Percentiles rank a stretch among this genome's conserved stretches.
These are phyloP conservation scores for Ophiostoma quercus DNA, from an alignment of 2,329 filamentous ascomycete genomes.

Conservation along the genomic window DNA sequence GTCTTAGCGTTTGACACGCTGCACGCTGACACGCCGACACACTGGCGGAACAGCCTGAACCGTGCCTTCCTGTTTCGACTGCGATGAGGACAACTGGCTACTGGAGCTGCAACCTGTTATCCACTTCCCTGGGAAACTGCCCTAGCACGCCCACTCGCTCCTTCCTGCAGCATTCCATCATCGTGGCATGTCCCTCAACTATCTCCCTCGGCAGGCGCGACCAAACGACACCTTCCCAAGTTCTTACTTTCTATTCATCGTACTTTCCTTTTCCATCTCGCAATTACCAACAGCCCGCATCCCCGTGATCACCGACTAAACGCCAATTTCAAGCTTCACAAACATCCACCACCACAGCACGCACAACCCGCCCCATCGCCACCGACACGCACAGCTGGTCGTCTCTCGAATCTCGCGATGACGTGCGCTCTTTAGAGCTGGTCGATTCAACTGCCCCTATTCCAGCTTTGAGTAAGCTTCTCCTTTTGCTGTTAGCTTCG, in stretches of 20 bases:
- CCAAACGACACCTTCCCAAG: constrained; percentile 5
- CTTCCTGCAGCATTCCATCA: constrained; percentile 19
- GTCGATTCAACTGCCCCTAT: constrained; percentile 8
- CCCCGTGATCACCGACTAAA: not conserved
- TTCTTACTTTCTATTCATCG: not conserved
- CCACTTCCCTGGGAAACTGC: constrained; percentile 16
- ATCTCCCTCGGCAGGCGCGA: constrained; percentile 16
- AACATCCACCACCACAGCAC: not conserved
- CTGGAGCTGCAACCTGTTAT: constrained; percentile 17
- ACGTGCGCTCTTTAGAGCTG: constrained; percentile 23
- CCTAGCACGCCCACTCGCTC: constrained; percentile 14
- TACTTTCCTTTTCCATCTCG: not conserved
- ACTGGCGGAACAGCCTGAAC: not conserved
- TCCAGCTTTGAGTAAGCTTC: not conserved
- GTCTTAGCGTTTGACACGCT: not conserved
- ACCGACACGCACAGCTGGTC: not conserved
- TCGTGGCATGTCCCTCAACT: constrained; percentile 13
- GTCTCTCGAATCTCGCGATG: constrained; percentile 18
- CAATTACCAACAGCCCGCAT: not conserved
- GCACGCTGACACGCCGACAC: not conserved
- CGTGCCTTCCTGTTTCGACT: constrained; percentile 10
- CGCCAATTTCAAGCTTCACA: not conserved
- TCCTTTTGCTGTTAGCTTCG: constrained; percentile 13
- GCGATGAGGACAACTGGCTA: constrained; percentile 25
- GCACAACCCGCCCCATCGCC: not conserved